A percentile compares a stretch with the other conserved stretches of the same genome.
Evolutionary conservation across 805 yeast genomes (phyloP).

Genomic region (Gaillardinia entomophila): DNA sequence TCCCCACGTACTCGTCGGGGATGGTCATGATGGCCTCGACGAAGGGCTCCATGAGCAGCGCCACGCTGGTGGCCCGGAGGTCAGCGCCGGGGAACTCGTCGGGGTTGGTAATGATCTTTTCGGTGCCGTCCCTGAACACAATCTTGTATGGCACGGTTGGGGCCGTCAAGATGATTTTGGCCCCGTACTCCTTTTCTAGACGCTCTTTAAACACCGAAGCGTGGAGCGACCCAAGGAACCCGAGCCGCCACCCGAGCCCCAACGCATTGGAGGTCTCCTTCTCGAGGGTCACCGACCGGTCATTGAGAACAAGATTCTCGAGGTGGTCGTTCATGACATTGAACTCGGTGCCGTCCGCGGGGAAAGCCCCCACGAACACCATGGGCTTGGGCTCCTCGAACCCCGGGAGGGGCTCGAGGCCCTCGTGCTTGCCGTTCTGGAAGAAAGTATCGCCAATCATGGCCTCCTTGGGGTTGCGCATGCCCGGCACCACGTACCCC

Average conservation of each 20-base stretch:
- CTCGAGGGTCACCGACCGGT: slow-evolving; percentile 83
- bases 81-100: slow-evolving; percentile 79
- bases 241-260: slow-evolving; percentile 97
- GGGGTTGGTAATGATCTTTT: slow-evolving; percentile 74
- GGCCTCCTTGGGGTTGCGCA: slow-evolving; percentile 83
- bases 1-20: slow-evolving; percentile 84
- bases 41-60: slow-evolving; percentile 67
- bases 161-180: slow-evolving; percentile 84
- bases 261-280: slow-evolving; percentile 90
- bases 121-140: slow-evolving; percentile 59
- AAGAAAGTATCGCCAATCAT: slow-evolving; percentile 86
- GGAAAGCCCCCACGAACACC: slow-evolving; percentile 98
- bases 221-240: slow-evolving; percentile 90
- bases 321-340: slow-evolving; percentile 84
- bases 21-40: slow-evolving; percentile 88
- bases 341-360: slow-evolving; percentile 91
- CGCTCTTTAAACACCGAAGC: slow-evolving; percentile 93
- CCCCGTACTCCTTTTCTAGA: slow-evolving; percentile 89
- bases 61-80: slow-evolving; percentile 42
- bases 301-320: slow-evolving; percentile 83
- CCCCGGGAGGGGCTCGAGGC: slow-evolving; percentile 79
- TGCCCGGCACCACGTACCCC: slow-evolving; percentile 91
- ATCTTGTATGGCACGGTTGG: slow-evolving; percentile 94
- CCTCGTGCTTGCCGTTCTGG: slow-evolving; percentile 48
- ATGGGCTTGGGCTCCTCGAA: slow-evolving; percentile 96